These are phyloP conservation scores for Syzygium malaccense DNA, from an alignment of 441 rosid species.

Conservation along the genomic window DNA sequence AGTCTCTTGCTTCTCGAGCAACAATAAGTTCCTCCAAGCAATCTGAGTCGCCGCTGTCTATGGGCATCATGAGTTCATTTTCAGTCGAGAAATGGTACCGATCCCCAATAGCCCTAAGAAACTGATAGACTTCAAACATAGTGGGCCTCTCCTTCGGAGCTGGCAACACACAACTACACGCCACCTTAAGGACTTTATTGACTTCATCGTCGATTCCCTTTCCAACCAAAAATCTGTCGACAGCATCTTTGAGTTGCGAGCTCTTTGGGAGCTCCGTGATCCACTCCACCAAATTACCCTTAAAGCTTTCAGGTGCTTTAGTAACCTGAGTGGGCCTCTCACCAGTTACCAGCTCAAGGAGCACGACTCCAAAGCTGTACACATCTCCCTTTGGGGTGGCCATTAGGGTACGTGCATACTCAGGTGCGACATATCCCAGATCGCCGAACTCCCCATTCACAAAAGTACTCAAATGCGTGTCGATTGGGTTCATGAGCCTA, in stretches of 20 bases:
- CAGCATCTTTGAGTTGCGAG: conserved; percentile 52
- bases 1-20: background rate
- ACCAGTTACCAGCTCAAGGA: conserved; percentile 82
- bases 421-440: conserved; percentile 89
- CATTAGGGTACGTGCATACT: conserved; percentile 69
- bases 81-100: conserved; percentile 60
- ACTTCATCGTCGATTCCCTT: conserved; percentile 60
- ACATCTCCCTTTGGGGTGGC: conserved; percentile 95
- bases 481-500: conserved; percentile 88
- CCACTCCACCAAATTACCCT: conserved; percentile 84
- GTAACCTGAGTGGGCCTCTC: conserved; percentile 62
- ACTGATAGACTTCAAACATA: conserved; percentile 78
- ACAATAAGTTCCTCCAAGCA: conserved; percentile 6
- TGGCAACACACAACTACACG: conserved; percentile 59
- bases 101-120: conserved; percentile 69
- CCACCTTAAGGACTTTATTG: conserved; percentile 75
- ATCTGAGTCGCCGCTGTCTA: conserved; percentile 29
- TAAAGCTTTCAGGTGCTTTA: conserved; percentile 59
- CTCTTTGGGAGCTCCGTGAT: conserved; percentile 34
- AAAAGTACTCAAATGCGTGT: conserved; percentile 81
- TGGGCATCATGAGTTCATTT: conserved; percentile 64
- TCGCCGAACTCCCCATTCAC: conserved; percentile 96
- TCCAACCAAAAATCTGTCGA: conserved; percentile 49
- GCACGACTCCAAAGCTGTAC: conserved; percentile 85
- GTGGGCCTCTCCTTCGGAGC: conserved; percentile 73